These are phyloP conservation scores for Trametes pubescens DNA, from an alignment of 1,284 basidiomycete genomes.

Conservation along the genomic window DNA sequence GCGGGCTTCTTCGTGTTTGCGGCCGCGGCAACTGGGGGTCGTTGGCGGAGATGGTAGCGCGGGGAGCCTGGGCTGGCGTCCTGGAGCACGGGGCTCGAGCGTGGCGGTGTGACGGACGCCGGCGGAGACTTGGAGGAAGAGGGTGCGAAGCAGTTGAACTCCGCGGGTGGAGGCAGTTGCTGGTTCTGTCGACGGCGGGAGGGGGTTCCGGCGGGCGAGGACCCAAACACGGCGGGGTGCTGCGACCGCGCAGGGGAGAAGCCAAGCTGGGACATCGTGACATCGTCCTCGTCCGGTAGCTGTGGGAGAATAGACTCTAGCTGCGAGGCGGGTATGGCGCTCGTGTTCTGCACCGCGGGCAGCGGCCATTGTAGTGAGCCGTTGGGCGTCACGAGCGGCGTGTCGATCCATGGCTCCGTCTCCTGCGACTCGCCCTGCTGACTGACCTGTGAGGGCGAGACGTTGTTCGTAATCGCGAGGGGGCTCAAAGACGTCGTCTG, in stretches of 20 bases:
- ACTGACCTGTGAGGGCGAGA: constrained; percentile 29
- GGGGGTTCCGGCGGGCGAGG: constrained; percentile 11
- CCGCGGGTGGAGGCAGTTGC: constrained; percentile 22
- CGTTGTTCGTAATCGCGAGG: constrained; percentile 14
- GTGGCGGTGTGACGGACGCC: constrained; percentile 7
- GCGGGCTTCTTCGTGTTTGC: background rate
- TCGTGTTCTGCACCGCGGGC: constrained; percentile 40
- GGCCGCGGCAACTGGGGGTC: constrained; percentile 5
- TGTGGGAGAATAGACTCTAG: constrained; percentile 47
- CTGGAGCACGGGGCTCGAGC: constrained; percentile 3
- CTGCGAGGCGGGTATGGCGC: constrained; percentile 48
- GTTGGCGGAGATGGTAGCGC: constrained; percentile 30
- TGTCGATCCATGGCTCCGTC: constrained; percentile 53
- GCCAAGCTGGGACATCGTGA: constrained; percentile 48
- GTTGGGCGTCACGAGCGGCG: constrained; percentile 63
- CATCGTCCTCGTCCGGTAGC: constrained; percentile 40
- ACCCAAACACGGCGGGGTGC: constrained; percentile 5
- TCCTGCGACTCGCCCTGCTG: constrained; percentile 50
- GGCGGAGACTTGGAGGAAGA: constrained; percentile 17
- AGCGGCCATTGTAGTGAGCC: constrained; percentile 57
- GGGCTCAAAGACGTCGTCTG: constrained; percentile 18
- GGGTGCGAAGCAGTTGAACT: constrained; percentile 13
- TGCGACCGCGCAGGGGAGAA: constrained; percentile 38
- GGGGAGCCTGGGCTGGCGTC: constrained; percentile 13
- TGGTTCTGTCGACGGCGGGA: constrained; percentile 9